These are phyloP conservation scores for Fusarium sublunatum DNA, from an alignment of 2,329 filamentous ascomycete species.

Conservation along the genomic window DNA sequence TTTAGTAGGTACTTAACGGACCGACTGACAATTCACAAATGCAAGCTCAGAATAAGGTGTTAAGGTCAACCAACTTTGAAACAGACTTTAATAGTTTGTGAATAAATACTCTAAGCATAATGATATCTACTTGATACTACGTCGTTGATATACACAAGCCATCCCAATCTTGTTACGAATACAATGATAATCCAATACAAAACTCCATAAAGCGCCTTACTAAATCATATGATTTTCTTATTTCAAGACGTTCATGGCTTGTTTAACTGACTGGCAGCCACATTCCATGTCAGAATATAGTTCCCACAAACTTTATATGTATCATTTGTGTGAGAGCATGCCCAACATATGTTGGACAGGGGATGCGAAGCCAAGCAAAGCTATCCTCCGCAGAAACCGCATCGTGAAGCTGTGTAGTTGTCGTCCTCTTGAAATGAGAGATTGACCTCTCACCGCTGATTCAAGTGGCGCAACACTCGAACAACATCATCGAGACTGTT, in stretches of 20 bases:
- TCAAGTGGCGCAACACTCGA: neutral
- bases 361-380: neutral
- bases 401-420: neutral
- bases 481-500: neutral
- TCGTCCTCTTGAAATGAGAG: neutral
- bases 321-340: neutral
- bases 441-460: neutral
- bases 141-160: constrained; percentile 4
- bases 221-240: constrained; percentile 1
- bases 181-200: constrained; percentile 9
- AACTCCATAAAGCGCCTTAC: constrained; percentile 28
- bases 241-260: neutral
- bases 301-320: constrained; percentile 1
- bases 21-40: too few species aligned
- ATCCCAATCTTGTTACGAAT: constrained; percentile 12
- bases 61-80: neutral
- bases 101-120: constrained; percentile 3
- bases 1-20: neutral
- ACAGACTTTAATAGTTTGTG: constrained; percentile 1
- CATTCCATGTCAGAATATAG: neutral
- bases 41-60: neutral
- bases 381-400: neutral
- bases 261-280: neutral
- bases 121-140: constrained; percentile 10
- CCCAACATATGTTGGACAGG: neutral